Conservation (phyloP, 441 rosid genomes). For the Erysimum pusillum region DNA sequence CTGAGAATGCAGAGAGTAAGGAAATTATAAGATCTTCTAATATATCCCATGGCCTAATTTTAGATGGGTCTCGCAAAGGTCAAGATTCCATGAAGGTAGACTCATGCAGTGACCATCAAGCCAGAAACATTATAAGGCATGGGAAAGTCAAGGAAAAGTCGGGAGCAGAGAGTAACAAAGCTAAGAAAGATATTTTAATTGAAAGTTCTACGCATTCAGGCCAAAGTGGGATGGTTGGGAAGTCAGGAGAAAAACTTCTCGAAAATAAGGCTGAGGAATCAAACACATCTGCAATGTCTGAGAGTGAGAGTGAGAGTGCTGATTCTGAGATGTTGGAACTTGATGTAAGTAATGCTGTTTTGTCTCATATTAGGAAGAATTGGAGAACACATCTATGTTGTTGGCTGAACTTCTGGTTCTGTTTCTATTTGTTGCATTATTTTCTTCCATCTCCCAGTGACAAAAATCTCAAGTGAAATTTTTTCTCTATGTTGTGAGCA, state of each 20-base stretch:
- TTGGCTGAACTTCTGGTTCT: slow-evolving; percentile 1
- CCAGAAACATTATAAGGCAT: slow-evolving; percentile 25
- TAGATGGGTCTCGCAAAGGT: slow-evolving; percentile 49
- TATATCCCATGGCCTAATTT: slow-evolving; percentile 48
- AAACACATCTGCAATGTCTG: slow-evolving; percentile 55
- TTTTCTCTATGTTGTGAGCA: slow-evolving; percentile 53
- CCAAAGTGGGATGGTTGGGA: slow-evolving; percentile 53
- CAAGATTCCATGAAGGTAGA: slow-evolving; percentile 49
- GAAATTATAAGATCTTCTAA: slow-evolving; percentile 55
- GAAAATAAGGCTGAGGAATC: slow-evolving; percentile 53
- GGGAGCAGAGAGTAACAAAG: slow-evolving; percentile 52
- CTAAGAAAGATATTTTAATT: slow-evolving; percentile 39
- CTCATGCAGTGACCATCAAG: slow-evolving; percentile 38
- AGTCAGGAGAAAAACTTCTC: slow-evolving; percentile 47
- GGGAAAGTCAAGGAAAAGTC: slow-evolving; percentile 38
- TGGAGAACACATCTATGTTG: slow-evolving; percentile 22
- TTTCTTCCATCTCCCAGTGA: slow-evolving; percentile 17
- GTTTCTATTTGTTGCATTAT: slow-evolving; percentile 12
- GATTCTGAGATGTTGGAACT: slow-evolving; percentile 85
- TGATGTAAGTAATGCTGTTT: slow-evolving; percentile 73
- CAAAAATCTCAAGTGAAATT: slow-evolving; percentile 34
- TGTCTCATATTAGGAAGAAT: slow-evolving; percentile 19
- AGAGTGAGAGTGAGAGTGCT: slow-evolving; percentile 68
- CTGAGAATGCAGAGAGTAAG: slow-evolving; percentile 67
- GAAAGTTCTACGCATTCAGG: slow-evolving; percentile 49